A percentile compares a stretch with the other conserved stretches of the same genome.
phyloP scores from a whole-genome alignment of 2,329 filamentous ascomycete genomes.

The Neofusicoccum sp. region DNA sequence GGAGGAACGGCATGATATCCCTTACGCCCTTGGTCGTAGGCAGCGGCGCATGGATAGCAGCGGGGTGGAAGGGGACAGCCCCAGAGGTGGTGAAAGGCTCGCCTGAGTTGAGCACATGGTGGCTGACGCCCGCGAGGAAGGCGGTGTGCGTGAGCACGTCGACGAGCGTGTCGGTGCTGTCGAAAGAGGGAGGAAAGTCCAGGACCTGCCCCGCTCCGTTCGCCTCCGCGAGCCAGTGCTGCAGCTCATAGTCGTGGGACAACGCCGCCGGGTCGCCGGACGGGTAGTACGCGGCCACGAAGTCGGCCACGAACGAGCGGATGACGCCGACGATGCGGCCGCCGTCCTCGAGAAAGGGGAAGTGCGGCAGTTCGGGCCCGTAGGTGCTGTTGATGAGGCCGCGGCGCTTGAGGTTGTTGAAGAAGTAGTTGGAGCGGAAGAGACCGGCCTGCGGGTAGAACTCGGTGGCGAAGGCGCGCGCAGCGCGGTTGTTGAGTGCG shows the following conservation, averaged over 20 bases:
- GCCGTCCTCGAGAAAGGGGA: slow-evolving; percentile 52
- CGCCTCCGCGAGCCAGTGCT: slow-evolving; percentile 42
- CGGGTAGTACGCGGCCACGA: slow-evolving; percentile 51
- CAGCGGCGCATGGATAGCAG: no score
- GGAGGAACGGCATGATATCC: slow-evolving; percentile 42
- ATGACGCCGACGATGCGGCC: slow-evolving; percentile 41
- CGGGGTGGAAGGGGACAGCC: no score
- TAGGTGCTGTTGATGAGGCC: slow-evolving; percentile 43
- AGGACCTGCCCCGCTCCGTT: no score
- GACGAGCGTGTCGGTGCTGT: no score
- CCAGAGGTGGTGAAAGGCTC: no score
- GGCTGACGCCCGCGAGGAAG: no score
- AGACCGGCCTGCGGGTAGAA: slow-evolving; percentile 27
- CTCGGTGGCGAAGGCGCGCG: slow-evolving; percentile 31
- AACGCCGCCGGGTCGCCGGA: slow-evolving; percentile 32
- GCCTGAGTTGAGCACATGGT: no score
- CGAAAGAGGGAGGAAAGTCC: no score
- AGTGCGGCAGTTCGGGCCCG: slow-evolving; percentile 44
- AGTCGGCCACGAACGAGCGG: slow-evolving; percentile 42
- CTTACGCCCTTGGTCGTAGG: slow-evolving; percentile 36
- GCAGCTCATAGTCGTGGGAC: slow-evolving; percentile 44
- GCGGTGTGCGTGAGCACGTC: no score
- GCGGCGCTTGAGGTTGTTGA: slow-evolving; percentile 39
- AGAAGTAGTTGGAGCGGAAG: slow-evolving; percentile 46
- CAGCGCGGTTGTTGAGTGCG: slow-evolving; percentile 33